Percentiles rank a stretch among this genome's conserved stretches.
Evolutionary conservation across 495 filamentous ascomycete genomes (phyloP).

Genomic region (Penicillium coprophilum): DNA sequence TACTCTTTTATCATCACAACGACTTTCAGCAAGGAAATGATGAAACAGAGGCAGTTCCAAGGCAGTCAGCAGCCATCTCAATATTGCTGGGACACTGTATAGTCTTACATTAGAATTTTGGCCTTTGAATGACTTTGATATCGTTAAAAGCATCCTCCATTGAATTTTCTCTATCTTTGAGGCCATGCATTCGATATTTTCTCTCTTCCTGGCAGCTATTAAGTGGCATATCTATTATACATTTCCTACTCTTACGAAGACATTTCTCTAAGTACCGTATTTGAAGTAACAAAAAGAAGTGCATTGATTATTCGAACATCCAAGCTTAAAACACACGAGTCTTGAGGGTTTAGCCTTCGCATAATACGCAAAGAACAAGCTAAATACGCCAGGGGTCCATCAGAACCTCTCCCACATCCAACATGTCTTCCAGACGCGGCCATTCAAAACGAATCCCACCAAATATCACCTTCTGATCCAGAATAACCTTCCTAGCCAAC

Average conservation of each 20-base stretch:
- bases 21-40: not conserved
- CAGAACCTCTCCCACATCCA: not conserved
- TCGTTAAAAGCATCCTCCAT: no score
- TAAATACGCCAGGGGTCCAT: slow-evolving; percentile 1
- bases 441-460: not conserved
- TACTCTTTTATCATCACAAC: not conserved
- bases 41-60: not conserved
- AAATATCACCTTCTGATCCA: not conserved
- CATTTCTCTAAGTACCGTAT: not conserved
- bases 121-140: no score
- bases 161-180: no score
- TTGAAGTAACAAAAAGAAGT: not conserved
- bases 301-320: not conserved
- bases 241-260: not conserved
- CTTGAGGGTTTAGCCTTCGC: not conserved
- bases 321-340: not conserved
- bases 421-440: not conserved
- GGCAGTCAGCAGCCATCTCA: not conserved
- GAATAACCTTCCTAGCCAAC: not conserved
- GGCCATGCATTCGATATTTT: no score
- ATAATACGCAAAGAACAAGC: not conserved
- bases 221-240: not conserved
- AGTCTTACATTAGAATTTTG: no score
- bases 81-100: not conserved
- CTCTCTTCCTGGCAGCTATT: not conserved